Evolutionary conservation across 2,329 filamentous ascomycete species (phyloP).

Genomic region (Ceratocystis albifundus): DNA sequence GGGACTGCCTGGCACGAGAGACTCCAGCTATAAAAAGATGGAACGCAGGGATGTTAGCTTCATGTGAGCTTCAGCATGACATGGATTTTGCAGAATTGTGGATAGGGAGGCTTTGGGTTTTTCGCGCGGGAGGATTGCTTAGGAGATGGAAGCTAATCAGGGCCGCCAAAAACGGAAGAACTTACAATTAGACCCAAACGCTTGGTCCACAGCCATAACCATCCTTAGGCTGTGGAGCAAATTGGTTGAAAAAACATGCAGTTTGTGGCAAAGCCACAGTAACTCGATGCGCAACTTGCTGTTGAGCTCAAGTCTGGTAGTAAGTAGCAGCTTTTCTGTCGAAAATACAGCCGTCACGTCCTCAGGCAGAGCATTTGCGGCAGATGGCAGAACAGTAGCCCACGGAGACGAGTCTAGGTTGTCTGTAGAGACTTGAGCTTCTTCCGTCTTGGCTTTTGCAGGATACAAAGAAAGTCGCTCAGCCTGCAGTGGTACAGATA

Average conservation of each 20-base stretch:
- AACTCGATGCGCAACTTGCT: conserved; percentile 16
- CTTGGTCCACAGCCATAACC: conserved; percentile 12
- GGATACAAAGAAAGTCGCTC: not conserved
- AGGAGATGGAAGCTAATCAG: not conserved
- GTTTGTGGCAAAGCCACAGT: conserved; percentile 20
- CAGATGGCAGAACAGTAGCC: not conserved
- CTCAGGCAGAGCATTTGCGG: conserved; percentile 5
- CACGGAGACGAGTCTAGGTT: not conserved
- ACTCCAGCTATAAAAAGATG: conserved; percentile 4
- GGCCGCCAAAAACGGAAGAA: not conserved
- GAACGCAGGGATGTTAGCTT: conserved; percentile 8
- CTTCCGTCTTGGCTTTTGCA: not conserved
- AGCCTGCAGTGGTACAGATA: not conserved
- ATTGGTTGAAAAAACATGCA: conserved; percentile 20
- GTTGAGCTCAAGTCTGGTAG: conserved; percentile 1
- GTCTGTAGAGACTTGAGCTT: not conserved
- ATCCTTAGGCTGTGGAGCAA: conserved; percentile 20
- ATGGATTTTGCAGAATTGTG: not conserved
- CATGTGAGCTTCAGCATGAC: not conserved
- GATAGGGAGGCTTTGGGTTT: not conserved
- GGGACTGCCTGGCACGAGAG: not conserved
- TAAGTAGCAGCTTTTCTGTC: not conserved
- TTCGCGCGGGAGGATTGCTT: not conserved
- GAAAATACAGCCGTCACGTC: not conserved
- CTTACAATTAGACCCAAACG: conserved; percentile 1